Evolutionary conservation across 1,139 yeast genomes (phyloP), one percentile per base, ranked within the genome.

Genomic region (Saccharomyces hybrid): DNA sequence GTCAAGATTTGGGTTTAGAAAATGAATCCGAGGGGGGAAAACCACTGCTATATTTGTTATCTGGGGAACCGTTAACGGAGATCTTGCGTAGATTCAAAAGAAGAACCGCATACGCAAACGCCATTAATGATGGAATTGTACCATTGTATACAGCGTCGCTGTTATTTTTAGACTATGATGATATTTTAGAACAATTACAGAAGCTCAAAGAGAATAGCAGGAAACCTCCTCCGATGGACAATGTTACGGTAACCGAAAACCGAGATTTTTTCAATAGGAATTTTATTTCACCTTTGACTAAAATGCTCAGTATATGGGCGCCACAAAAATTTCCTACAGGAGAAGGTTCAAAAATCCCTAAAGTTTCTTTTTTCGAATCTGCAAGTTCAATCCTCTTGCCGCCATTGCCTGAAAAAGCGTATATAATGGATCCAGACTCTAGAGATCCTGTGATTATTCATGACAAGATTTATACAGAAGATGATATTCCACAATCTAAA

Each of bases 131-230:
- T 68, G 98, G 97, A 0, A 89, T 91, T 55, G 98, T 91, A 0
- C 97, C 98, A 0, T 73, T 91, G 58, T 75, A 97, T 53, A 90
- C 97, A 0, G 82, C 96, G 0, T 87, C 96, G 0, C 72, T 91
- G 54, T 72, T 90, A 30, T 91, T 83, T 64, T 70, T 91, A 28
- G 96, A 74, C 66, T 85, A 84, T 80, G 73, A 74, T 53, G 84
- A 78, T 2, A 69, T 77, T 6, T 31, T 63, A 31, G 42, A 47
- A 14, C 57, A 60, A 26, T 51, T 63, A n/a, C 67, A 75, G 8
- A 70, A 73, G 28, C 48, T 48, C 3, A 34, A 55, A 9, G 20
- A 26, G 6, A 8, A 4, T 38, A 38, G 42, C 13, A 8, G n/a
- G 57, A 70, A 89, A 3, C 80, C 88, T 13, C 44, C 41, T 13